Evolutionary conservation across 2,329 filamentous ascomycete species (phyloP).

Genomic region (Penicillium sp.): DNA sequence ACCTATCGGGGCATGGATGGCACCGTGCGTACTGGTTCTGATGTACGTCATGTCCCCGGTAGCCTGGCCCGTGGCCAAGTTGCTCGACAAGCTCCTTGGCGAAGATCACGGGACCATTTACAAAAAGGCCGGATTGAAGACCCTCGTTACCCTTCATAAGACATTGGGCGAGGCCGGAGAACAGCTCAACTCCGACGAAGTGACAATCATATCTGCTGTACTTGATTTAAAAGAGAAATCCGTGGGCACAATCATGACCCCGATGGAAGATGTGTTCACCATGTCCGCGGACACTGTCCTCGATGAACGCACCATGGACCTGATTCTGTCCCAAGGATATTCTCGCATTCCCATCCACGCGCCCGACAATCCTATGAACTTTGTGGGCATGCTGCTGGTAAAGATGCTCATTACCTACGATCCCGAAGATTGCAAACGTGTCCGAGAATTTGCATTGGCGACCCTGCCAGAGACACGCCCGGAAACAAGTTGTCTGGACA

Average conservation of each 20-base stretch:
- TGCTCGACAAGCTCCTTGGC: slow-evolving; percentile 90
- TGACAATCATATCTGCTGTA: slow-evolving; percentile 97
- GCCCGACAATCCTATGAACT: slow-evolving; percentile 81
- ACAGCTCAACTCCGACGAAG: slow-evolving; percentile 93
- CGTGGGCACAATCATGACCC: slow-evolving; percentile 96
- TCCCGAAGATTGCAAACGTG: slow-evolving; percentile 85
- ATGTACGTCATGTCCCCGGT: slow-evolving; percentile 93
- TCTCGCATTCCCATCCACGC: slow-evolving; percentile 95
- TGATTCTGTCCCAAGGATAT: slow-evolving; percentile 90
- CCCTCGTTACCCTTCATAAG: slow-evolving; percentile 91
- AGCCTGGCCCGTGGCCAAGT: slow-evolving; percentile 93
- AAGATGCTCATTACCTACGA: slow-evolving; percentile 99
- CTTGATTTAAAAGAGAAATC: slow-evolving; percentile 95
- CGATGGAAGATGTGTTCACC: slow-evolving; percentile 95
- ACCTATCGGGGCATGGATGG: slow-evolving; percentile 92
- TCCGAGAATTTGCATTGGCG: slow-evolving; percentile 88
- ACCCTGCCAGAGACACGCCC: slow-evolving; percentile 93
- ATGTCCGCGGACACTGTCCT: slow-evolving; percentile 94
- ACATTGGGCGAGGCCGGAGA: slow-evolving; percentile 84
- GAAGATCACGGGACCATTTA: slow-evolving; percentile 96
- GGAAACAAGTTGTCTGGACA: slow-evolving; percentile 95
- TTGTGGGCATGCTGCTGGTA: slow-evolving; percentile 96
- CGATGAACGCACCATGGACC: slow-evolving; percentile 93
- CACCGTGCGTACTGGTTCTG: slow-evolving; percentile 80
- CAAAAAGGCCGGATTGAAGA: slow-evolving; percentile 98